These are phyloP conservation scores for Castanospermum australe DNA, from an alignment of 306 rosid species.

Conservation along the genomic window DNA sequence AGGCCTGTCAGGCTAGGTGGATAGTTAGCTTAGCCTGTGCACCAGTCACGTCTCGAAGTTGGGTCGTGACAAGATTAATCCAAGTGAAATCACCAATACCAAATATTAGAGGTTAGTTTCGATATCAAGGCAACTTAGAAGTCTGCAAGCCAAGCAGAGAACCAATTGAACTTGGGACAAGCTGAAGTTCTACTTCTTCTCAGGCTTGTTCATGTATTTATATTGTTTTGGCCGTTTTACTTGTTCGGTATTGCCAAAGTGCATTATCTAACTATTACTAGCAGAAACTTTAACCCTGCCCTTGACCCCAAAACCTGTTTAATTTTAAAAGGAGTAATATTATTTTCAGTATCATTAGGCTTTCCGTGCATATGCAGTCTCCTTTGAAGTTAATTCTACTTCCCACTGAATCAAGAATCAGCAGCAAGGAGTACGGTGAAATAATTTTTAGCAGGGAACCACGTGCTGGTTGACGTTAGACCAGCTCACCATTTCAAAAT, in stretches of 20 bases:
- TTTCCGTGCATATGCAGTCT: slow-evolving; percentile 51
- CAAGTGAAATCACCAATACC: no score
- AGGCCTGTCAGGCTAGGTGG: no score
- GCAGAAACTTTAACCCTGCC: not conserved
- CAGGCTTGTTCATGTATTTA: not conserved
- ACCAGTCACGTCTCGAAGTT: no score
- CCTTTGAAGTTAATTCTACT: slow-evolving; percentile 73
- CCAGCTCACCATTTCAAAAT: slow-evolving; percentile 87
- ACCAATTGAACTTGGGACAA: not conserved
- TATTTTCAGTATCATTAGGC: not conserved
- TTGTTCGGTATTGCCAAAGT: not conserved
- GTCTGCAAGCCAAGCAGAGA: not conserved
- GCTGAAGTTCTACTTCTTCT: not conserved
- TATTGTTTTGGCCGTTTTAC: not conserved
- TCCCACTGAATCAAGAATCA: slow-evolving; percentile 69
- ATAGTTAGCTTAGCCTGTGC: no score
- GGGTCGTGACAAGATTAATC: no score
- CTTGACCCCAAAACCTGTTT: not conserved
- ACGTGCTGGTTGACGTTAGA: slow-evolving; percentile 79
- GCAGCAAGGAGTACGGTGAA: slow-evolving; percentile 63
- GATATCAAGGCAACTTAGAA: not conserved
- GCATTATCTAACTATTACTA: not conserved
- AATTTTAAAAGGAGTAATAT: not conserved
- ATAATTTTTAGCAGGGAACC: slow-evolving; percentile 49
- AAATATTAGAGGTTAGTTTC: not conserved